Conservation (phyloP, 148 eudicot species). For the Rhododendron ferrugineum region DNA sequence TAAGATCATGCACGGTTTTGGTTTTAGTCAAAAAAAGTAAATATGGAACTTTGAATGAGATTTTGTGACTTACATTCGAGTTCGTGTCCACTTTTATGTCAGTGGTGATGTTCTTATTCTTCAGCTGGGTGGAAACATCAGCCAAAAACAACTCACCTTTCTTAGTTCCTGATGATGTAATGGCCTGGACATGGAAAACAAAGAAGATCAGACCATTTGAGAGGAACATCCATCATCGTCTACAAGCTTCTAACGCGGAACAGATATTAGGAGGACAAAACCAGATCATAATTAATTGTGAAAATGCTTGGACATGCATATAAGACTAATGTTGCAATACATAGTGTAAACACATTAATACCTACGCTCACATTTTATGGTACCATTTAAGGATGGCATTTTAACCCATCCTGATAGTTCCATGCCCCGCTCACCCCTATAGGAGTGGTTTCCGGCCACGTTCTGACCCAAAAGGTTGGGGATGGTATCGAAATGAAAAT, state of each 20-base stretch:
- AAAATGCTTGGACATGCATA: neutral
- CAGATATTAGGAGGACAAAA: neutral
- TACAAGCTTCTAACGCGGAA: neutral
- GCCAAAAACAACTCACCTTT: constrained; percentile 65
- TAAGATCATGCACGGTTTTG: neutral
- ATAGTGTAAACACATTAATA: neutral
- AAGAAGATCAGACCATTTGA: neutral
- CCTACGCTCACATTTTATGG: too few relatives aligned
- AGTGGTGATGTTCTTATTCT: constrained; percentile 72
- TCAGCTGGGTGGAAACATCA: constrained; percentile 63
- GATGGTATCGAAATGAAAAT: neutral
- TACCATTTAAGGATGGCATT: neutral
- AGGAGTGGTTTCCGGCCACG: neutral
- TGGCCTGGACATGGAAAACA: constrained; percentile 37
- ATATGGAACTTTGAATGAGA: neutral
- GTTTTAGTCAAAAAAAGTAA: neutral
- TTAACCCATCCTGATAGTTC: neutral
- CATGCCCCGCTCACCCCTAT: neutral
- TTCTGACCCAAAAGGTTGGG: neutral
- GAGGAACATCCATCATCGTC: neutral
- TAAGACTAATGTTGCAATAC: neutral
- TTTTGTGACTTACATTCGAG: constrained; percentile 55
- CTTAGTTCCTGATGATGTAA: constrained; percentile 63
- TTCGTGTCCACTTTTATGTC: constrained; percentile 79
- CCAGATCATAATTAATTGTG: neutral